Evolutionary conservation across 2,329 filamentous ascomycete genomes (phyloP).

Genomic region (Bisporella sp.): DNA sequence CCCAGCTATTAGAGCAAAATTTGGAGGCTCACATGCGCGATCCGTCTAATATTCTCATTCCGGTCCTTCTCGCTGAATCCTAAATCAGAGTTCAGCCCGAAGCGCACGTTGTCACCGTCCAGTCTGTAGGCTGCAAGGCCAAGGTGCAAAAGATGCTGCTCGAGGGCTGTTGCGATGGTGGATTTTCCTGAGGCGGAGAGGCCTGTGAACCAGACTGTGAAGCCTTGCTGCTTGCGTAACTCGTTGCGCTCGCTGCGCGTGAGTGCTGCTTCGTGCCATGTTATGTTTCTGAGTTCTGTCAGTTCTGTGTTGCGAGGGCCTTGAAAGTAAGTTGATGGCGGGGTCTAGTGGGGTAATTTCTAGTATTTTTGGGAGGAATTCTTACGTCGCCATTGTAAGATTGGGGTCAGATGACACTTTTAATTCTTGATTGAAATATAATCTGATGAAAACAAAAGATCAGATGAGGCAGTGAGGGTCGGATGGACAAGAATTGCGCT

Average conservation of each 20-base stretch:
- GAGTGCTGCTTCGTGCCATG: constrained; percentile 72
- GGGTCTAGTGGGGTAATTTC: constrained; percentile 14
- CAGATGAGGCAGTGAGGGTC: no score
- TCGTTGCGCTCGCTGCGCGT: constrained; percentile 69
- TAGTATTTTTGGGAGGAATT: constrained; percentile 14
- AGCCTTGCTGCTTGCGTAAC: constrained; percentile 75
- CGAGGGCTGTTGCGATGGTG: constrained; percentile 90
- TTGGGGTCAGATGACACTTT: no score
- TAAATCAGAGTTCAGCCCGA: constrained; percentile 95
- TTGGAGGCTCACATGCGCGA: constrained; percentile 53
- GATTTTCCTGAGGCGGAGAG: constrained; percentile 96
- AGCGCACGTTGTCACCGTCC: constrained; percentile 97
- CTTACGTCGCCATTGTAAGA: constrained; percentile 23
- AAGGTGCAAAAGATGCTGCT: constrained; percentile 90
- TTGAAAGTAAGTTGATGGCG: no score
- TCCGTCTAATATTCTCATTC: constrained; percentile 96
- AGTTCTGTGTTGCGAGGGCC: constrained; percentile 3
- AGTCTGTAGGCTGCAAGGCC: constrained; percentile 82
- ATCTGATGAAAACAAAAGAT: no score
- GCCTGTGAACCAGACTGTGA: constrained; percentile 97
- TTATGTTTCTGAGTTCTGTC: constrained; percentile 63
- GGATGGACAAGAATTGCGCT: no score
- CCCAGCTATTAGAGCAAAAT: neutral
- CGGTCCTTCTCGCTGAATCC: constrained; percentile 90
- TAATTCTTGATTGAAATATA: no score